Evolutionary conservation across 768 basidiomycete genomes (phyloP).

Genomic region (Tephrocybe sp.): DNA sequence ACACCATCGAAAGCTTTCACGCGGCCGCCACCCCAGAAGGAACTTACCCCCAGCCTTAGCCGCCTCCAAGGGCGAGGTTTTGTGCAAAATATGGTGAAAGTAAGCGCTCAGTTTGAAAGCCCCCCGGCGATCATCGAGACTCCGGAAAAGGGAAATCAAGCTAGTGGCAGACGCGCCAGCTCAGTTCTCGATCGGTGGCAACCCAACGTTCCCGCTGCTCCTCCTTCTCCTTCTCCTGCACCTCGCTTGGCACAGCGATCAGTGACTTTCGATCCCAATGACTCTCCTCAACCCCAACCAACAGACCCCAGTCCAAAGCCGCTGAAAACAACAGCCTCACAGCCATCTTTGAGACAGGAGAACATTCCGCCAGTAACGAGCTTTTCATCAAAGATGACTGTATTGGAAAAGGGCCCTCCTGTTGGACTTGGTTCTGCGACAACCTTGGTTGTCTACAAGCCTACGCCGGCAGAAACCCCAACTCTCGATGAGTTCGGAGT

Average conservation of each 20-base stretch:
- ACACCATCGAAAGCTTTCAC: slow-evolving; percentile 59
- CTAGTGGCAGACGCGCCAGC: slow-evolving; percentile 34
- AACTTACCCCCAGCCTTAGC: slow-evolving; percentile 79
- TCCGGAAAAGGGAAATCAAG: slow-evolving; percentile 30
- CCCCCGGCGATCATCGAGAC: slow-evolving; percentile 33
- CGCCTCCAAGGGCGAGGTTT: slow-evolving; percentile 83
- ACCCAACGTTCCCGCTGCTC: slow-evolving; percentile 29
- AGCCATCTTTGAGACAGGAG: slow-evolving; percentile 12
- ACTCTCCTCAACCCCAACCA: slow-evolving; percentile 18
- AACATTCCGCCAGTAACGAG: slow-evolving; percentile 5
- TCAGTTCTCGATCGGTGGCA: slow-evolving; percentile 77
- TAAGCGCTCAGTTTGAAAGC: slow-evolving; percentile 52
- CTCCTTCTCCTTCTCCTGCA: slow-evolving; percentile 42
- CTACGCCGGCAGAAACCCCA: slow-evolving; percentile 42
- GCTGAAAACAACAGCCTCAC: slow-evolving; percentile 27
- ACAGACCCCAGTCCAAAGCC: slow-evolving; percentile 1
- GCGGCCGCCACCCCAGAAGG: slow-evolving; percentile 56
- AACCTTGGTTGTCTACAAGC: slow-evolving; percentile 67
- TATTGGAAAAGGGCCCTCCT: slow-evolving; percentile 21
- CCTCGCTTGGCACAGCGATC: slow-evolving; percentile 39
- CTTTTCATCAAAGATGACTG: slow-evolving; percentile 3
- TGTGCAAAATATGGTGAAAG: slow-evolving; percentile 79
- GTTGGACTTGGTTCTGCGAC: slow-evolving; percentile 65
- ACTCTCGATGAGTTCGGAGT: slow-evolving; percentile 49
- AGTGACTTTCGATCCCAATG: slow-evolving; percentile 29